Evolutionary conservation across 371 early-diverging fungal species (phyloP).

Genomic region (Fennellomyces sp.): DNA sequence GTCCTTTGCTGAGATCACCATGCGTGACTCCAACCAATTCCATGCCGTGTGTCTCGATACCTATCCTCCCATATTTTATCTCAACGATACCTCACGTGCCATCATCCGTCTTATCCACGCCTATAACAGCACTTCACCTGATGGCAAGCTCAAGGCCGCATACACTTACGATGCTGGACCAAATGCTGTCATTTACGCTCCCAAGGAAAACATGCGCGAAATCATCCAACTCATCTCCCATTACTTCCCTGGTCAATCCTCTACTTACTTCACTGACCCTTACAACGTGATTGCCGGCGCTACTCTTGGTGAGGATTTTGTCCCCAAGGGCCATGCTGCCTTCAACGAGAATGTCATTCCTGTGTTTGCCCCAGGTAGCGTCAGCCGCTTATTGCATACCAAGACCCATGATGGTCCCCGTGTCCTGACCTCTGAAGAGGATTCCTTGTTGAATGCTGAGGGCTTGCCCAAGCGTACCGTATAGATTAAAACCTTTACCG

Average conservation of each 20-base stretch:
- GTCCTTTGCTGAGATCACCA: slow-evolving; percentile 91
- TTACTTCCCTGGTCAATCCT: slow-evolving; percentile 77
- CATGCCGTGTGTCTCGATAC: slow-evolving; percentile 96
- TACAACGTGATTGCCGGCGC: slow-evolving; percentile 48
- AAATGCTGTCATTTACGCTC: slow-evolving; percentile 96
- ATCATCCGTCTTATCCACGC: slow-evolving; percentile 86
- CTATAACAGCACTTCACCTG: slow-evolving; percentile 75
- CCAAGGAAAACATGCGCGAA: slow-evolving; percentile 78
- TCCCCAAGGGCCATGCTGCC: slow-evolving; percentile 40
- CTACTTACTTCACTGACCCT: slow-evolving; percentile 67
- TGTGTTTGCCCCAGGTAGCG: slow-evolving; percentile 70
- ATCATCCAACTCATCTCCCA: slow-evolving; percentile 81
- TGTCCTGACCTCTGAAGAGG: slow-evolving; percentile 58
- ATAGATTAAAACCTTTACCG: slow-evolving; percentile 16
- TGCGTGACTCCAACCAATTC: slow-evolving; percentile 99
- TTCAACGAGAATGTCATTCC: slow-evolving; percentile 64
- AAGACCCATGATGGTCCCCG: slow-evolving; percentile 94
- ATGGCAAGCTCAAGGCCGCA: slow-evolving; percentile 71
- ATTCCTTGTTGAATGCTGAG: slow-evolving; percentile 63
- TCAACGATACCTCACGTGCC: slow-evolving; percentile 92
- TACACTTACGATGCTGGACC: slow-evolving; percentile 99
- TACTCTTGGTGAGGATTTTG: slow-evolving; percentile 43
- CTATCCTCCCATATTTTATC: slow-evolving; percentile 93
- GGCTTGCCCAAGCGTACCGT: slow-evolving; percentile 56
- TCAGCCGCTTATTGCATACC: slow-evolving; percentile 90